A percentile compares a stretch with the other conserved stretches of the same genome.
Evolutionary conservation across 495 filamentous ascomycete species (phyloP).

Genomic region (Acidiella bohemica): DNA sequence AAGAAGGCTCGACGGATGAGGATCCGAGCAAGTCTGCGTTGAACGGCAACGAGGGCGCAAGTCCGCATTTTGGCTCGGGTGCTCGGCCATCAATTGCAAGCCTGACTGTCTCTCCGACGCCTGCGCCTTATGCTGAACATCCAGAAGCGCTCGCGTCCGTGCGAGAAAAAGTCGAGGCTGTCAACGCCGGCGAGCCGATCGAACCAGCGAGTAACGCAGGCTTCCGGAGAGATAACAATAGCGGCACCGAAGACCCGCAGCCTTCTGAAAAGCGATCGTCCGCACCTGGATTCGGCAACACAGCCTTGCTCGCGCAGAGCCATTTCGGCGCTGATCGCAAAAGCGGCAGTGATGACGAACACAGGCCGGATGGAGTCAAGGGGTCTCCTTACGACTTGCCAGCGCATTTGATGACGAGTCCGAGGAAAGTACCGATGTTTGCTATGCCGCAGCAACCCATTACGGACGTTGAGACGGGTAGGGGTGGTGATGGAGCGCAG

Average conservation of each 20-base stretch:
- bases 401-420: conserved; percentile 1
- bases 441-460: conserved; percentile 14
- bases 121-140: conserved; percentile 15
- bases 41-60: not conserved
- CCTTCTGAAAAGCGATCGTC: too few species aligned
- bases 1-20: not conserved
- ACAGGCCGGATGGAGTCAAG: not conserved
- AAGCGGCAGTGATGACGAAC: conserved; percentile 1
- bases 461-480: conserved; percentile 14
- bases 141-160: conserved; percentile 12
- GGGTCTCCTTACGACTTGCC: conserved; percentile 3
- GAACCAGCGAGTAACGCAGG: conserved; percentile 9
- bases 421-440: conserved; percentile 22
- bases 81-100: too few species aligned
- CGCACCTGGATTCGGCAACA: too few species aligned
- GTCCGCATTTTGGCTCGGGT: not conserved
- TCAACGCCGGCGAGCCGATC: conserved; percentile 4
- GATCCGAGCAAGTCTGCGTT: not conserved
- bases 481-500: not conserved
- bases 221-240: too few species aligned
- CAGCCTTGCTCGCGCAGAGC: not conserved
- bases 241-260: too few species aligned
- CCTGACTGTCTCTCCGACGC: not conserved
- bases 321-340: not conserved
- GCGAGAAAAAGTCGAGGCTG: conserved; percentile 16